Percentiles rank a stretch among this genome's conserved stretches.
Evolutionary conservation across 2,329 filamentous ascomycete species (phyloP).

Genomic region (Colletotrichum neosansevieriae): DNA sequence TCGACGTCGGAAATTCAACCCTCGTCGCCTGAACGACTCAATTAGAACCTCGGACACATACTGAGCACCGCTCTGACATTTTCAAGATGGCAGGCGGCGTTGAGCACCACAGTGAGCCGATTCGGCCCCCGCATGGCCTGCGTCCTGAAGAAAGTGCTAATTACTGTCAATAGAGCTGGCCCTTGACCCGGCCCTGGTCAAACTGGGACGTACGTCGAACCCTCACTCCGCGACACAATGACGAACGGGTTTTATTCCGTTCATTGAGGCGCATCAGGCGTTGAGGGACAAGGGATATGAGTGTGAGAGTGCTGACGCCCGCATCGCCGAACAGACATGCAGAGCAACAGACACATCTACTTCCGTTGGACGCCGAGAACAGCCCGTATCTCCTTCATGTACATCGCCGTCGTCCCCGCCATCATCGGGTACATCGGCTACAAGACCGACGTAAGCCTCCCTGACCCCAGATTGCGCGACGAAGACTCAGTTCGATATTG

Average conservation of each 20-base stretch:
- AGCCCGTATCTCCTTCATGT: slow-evolving; percentile 82
- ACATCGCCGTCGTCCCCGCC: slow-evolving; percentile 78
- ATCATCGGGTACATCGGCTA: slow-evolving; percentile 80
- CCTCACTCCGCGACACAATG: neutral
- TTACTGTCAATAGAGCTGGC: slow-evolving; percentile 52
- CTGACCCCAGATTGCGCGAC: neutral
- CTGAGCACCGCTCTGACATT: slow-evolving; percentile 9
- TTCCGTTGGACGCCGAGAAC: slow-evolving; percentile 94
- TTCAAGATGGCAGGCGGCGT: slow-evolving; percentile 41
- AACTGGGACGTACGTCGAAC: slow-evolving; percentile 57
- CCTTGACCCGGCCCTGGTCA: slow-evolving; percentile 61
- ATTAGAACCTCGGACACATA: neutral
- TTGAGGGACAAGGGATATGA: neutral
- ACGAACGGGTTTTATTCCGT: neutral
- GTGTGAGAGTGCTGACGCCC: slow-evolving; percentile 41
- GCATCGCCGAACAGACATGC: slow-evolving; percentile 73
- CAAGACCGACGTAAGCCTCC: slow-evolving; percentile 81
- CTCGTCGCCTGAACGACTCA: slow-evolving; percentile 18
- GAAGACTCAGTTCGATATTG: too few species aligned
- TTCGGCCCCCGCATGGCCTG: neutral
- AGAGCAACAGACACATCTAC: slow-evolving; percentile 87
- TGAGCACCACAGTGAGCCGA: slow-evolving; percentile 41
- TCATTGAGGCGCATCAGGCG: neutral
- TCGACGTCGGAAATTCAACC: slow-evolving; percentile 6
- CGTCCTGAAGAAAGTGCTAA: slow-evolving; percentile 23